phyloP scores from a whole-genome alignment of 257 asterid species.

The Capsicum rhomboideum region DNA sequence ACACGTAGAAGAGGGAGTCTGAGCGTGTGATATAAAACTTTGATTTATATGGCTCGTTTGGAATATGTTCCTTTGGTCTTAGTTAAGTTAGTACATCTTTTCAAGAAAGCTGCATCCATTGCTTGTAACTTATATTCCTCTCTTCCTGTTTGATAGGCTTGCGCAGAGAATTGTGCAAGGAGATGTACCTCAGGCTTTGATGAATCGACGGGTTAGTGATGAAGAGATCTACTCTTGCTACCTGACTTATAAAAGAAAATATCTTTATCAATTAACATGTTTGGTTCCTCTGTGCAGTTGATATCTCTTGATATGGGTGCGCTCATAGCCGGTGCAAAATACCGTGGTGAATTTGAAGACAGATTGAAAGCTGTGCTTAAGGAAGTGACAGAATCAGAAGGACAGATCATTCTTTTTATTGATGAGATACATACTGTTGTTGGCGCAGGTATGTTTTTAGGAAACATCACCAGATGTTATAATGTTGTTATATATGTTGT shows the following conservation, averaged over 20 bases:
- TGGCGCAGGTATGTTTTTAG: constrained; percentile 67
- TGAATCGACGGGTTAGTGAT: constrained; percentile 77
- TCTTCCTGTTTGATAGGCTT: constrained; percentile 50
- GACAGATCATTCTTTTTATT: constrained; percentile 80
- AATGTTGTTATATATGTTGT: neutral
- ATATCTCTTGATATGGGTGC: constrained; percentile 99
- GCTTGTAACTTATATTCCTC: neutral
- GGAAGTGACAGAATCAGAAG: constrained; percentile 95
- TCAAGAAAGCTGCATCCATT: neutral
- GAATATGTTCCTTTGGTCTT: neutral
- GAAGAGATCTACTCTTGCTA: constrained; percentile 7
- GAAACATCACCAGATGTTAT: neutral
- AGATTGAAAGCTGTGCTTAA: constrained; percentile 88
- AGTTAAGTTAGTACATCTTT: neutral
- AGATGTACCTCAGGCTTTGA: constrained; percentile 97
- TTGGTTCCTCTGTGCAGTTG: constrained; percentile 42
- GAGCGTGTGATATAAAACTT: neutral
- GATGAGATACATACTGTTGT: constrained; percentile 98
- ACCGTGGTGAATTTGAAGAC: constrained; percentile 97
- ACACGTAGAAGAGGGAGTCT: neutral
- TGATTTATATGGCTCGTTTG: neutral
- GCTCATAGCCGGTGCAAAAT: constrained; percentile 94
- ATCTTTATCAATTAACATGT: neutral
- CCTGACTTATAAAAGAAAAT: neutral
- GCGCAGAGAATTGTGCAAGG: constrained; percentile 99